Evolutionary conservation across 1,139 yeast species (phyloP), one percentile per base, ranked within the genome.

Genomic region (Diutina ranongensis): DNA sequence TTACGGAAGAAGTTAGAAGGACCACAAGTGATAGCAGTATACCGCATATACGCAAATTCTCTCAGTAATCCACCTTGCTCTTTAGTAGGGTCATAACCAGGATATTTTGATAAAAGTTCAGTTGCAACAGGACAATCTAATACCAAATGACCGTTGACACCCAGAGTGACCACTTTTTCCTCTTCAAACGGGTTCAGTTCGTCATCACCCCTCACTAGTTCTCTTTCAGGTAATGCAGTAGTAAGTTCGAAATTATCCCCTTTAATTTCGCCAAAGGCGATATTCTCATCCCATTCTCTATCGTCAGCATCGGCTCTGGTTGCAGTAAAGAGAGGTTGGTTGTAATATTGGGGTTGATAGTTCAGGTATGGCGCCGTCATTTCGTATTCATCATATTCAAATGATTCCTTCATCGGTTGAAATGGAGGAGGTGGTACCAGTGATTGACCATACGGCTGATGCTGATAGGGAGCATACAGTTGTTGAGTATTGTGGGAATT

Each of bases 101-200:
- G 74, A 49, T 67, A 71, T 49, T 70, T 71, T 15, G 68, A 55
- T 47, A 70, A 61, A 46, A 71, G 60, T 51, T 69, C 74, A 20
- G 71, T 65, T 3, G 76, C 76, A 16, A 71, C 74, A 5, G 76
- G 76, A 59, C 76, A 71, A 55, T 71, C 76, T 50, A 71, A 61
- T 8, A 71, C 75, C 60, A 71, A 71, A 55, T 71, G 72, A 35
- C 76, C 76, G 49, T 69, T 68, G 22, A 40, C 44, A 13, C 42
- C 42, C 33, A 22, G 31, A 3, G 42, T 38, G n/a, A 38, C 42
- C 33, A 38, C 42, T 22, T 38, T 38, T n/a, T 38, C 42, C 3
- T 25, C 19, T n/a, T 38, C 32, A 25, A 38, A 38, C 3, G 42
- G 42, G 20, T 38, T 25, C 1, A 25, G 20, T 9, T n/a, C 42